These are phyloP conservation scores for Xylariomycetidae sp. DNA, from an alignment of 2,329 filamentous ascomycete species.

Conservation along the genomic window DNA sequence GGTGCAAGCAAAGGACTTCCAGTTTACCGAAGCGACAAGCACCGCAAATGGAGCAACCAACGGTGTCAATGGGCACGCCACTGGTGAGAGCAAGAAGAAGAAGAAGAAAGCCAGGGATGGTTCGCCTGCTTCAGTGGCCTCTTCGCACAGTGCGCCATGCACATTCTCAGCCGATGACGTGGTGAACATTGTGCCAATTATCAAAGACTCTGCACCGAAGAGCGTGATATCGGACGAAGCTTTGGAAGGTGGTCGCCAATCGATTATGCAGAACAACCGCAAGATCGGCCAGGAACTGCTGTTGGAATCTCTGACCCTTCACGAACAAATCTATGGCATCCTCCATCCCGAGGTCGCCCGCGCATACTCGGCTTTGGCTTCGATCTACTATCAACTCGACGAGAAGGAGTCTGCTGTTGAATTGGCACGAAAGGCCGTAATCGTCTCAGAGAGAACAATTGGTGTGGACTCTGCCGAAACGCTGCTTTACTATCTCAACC, in stretches of 20 bases:
- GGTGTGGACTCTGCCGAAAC: constrained; percentile 93
- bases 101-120: constrained; percentile 54
- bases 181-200: constrained; percentile 85
- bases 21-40: constrained; percentile 48
- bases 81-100: constrained; percentile 54
- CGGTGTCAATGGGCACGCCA: constrained; percentile 35
- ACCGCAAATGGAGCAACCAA: constrained; percentile 27
- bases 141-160: constrained; percentile 35
- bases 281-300: constrained; percentile 94
- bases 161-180: constrained; percentile 85
- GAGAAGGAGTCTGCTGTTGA: constrained; percentile 96
- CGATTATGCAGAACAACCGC: constrained; percentile 90
- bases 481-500: constrained; percentile 90
- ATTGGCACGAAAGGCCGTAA: constrained; percentile 91
- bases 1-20: constrained; percentile 72
- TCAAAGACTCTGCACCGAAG: constrained; percentile 91
- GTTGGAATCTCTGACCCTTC: constrained; percentile 89
- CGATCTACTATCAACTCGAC: constrained; percentile 95
- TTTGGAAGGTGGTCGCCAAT: constrained; percentile 90
- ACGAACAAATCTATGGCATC: constrained; percentile 98
- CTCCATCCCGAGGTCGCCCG: constrained; percentile 93
- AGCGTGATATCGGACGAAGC: constrained; percentile 92
- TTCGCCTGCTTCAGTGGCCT: constrained; percentile 42
- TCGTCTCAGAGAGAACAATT: constrained; percentile 90
- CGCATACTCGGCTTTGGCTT: constrained; percentile 91